Conservation (phyloP, 305 asterid species). For the Fraxinus angustifolia region DNA sequence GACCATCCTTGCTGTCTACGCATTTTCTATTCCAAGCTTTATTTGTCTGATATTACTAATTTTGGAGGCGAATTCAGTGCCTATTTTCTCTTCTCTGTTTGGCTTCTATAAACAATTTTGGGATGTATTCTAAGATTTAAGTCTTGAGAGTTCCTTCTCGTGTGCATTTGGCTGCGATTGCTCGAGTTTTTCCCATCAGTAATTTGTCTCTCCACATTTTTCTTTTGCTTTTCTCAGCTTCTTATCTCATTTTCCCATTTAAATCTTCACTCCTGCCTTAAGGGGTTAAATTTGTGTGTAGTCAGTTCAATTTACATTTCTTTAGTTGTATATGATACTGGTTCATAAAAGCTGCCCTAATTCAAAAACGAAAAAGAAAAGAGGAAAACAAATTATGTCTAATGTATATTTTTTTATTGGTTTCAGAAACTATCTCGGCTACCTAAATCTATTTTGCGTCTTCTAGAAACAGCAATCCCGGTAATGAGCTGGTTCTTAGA, state of each 20-base stretch:
- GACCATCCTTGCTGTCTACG: constrained; percentile 3
- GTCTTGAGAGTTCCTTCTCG: background rate
- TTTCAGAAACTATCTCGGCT: constrained; percentile 82
- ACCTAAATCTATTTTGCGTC: constrained; percentile 79
- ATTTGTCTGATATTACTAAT: background rate
- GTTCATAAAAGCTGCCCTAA: background rate
- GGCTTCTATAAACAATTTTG: background rate
- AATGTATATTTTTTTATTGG: constrained; percentile 19
- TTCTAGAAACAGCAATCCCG: constrained; percentile 78
- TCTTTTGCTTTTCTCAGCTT: background rate
- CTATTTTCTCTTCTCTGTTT: background rate
- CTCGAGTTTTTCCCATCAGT: background rate
- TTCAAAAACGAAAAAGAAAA: background rate
- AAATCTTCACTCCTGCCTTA: background rate
- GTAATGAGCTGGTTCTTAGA: constrained; percentile 41
- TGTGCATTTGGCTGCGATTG: constrained; percentile 10
- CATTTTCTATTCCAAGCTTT: background rate
- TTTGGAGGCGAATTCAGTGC: background rate
- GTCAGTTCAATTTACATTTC: background rate
- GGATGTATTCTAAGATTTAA: background rate
- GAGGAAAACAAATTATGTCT: background rate
- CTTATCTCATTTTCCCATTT: background rate
- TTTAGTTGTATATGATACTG: background rate
- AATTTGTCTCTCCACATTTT: constrained; percentile 5
- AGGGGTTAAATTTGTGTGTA: background rate